phyloP scores from a whole-genome alignment of 1,139 yeast genomes.

The Maudiozyma humilis region DNA sequence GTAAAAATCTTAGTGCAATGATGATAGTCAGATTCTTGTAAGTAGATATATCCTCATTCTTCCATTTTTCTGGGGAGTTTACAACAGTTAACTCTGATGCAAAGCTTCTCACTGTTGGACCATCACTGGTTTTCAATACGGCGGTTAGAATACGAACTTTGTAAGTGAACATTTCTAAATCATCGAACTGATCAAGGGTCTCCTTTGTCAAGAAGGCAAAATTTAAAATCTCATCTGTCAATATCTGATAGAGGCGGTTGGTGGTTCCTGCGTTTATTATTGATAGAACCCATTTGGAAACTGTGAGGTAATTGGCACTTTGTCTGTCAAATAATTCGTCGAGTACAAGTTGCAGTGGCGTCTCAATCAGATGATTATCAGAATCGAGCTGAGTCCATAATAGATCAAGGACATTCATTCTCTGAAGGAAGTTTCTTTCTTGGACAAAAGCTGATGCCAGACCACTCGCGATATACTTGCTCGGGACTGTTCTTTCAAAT shows the following conservation, averaged over 20 bases:
- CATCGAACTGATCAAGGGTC: slow-evolving; percentile 38
- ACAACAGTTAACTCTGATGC: slow-evolving; percentile 50
- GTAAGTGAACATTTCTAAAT: slow-evolving; percentile 52
- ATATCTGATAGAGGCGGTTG: slow-evolving; percentile 50
- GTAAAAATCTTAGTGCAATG: slow-evolving; percentile 42
- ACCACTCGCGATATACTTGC: slow-evolving; percentile 52
- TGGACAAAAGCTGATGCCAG: slow-evolving; percentile 41
- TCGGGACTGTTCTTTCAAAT: slow-evolving; percentile 20
- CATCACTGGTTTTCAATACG: slow-evolving; percentile 41
- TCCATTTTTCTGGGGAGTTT: slow-evolving; percentile 31
- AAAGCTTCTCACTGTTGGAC: slow-evolving; percentile 40
- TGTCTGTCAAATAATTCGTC: slow-evolving; percentile 48
- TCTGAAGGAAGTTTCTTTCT: slow-evolving; percentile 33
- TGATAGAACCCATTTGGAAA: slow-evolving; percentile 50
- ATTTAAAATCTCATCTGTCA: slow-evolving; percentile 23
- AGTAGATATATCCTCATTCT: slow-evolving; percentile 47
- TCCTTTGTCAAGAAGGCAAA: slow-evolving; percentile 21
- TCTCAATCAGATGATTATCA: slow-evolving; percentile 39
- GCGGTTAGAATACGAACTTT: slow-evolving; percentile 44
- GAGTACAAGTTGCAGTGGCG: slow-evolving; percentile 61
- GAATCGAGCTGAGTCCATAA: slow-evolving; percentile 56
- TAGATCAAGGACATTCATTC: slow-evolving; percentile 44
- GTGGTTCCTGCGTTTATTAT: slow-evolving; percentile 47
- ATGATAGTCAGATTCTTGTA: slow-evolving; percentile 49
- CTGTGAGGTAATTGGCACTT: slow-evolving; percentile 38